phyloP scores from a whole-genome alignment of 768 basidiomycete species.

The Rickenella mellea region DNA sequence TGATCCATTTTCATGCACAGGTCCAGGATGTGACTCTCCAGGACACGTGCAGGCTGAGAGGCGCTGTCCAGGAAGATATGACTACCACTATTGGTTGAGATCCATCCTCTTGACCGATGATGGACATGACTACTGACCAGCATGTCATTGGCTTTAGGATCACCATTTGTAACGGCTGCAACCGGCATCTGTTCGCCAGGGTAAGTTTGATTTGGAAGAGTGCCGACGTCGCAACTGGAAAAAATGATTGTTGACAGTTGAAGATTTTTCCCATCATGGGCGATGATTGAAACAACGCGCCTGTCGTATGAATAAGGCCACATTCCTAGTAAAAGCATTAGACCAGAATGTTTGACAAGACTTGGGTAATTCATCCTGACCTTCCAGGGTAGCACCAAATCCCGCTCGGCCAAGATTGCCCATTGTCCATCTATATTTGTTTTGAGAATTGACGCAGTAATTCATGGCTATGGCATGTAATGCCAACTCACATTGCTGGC shows the following conservation, averaged over 20 bases:
- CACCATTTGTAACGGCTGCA: conserved; percentile 30
- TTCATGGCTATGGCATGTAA: not conserved
- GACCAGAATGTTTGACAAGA: conserved; percentile 7
- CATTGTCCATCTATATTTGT: conserved; percentile 39
- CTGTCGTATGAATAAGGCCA: conserved; percentile 49
- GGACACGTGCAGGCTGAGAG: conserved; percentile 50
- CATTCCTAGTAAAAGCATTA: conserved; percentile 15
- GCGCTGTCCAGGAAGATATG: conserved; percentile 48
- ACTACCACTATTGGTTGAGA: conserved; percentile 15
- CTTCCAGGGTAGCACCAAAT: conserved; percentile 49
- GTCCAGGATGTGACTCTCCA: conserved; percentile 50
- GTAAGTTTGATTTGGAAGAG: conserved; percentile 63
- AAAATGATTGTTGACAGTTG: conserved; percentile 83
- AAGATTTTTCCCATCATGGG: too few species aligned
- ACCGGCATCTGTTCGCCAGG: conserved; percentile 33
- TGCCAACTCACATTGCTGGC: conserved; percentile 31
- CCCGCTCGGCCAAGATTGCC: conserved; percentile 46
- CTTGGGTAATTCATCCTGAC: conserved; percentile 42
- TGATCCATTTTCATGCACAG: conserved; percentile 34
- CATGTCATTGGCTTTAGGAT: conserved; percentile 24
- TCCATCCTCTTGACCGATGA: conserved; percentile 38
- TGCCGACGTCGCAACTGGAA: conserved; percentile 76
- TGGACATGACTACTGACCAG: conserved; percentile 46
- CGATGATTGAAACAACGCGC: too few species aligned
- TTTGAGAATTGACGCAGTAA: too few species aligned